phyloP scores from a whole-genome alignment of 2,329 filamentous ascomycete genomes.

The Volutella citrinella region DNA sequence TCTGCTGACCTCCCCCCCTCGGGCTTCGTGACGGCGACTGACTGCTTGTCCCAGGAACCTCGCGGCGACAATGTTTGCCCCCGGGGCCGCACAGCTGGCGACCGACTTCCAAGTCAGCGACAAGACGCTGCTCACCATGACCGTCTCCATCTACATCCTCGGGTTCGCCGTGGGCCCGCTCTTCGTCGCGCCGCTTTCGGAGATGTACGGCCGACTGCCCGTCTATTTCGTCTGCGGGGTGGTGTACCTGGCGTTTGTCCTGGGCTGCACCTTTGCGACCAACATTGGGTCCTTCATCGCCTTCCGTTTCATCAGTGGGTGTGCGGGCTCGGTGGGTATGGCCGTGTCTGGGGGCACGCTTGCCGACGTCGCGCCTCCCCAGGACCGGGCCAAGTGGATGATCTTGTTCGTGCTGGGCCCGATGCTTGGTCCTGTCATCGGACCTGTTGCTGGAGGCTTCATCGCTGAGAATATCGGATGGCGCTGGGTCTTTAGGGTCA shows the following conservation, averaged over 20 bases:
- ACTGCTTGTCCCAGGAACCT: conserved; percentile 13
- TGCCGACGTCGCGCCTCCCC: conserved; percentile 56
- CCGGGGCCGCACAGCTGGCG: conserved; percentile 50
- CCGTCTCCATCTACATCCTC: conserved; percentile 2
- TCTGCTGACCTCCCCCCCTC: no score
- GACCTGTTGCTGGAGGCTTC: conserved; percentile 38
- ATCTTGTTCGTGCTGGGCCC: conserved; percentile 60
- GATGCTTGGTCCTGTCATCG: conserved; percentile 49
- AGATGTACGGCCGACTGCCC: conserved; percentile 1
- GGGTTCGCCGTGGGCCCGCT: conserved; percentile 1
- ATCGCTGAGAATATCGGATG: conserved; percentile 43
- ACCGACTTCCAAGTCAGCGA: conserved; percentile 36
- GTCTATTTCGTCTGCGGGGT: no score
- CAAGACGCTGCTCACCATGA: conserved; percentile 1
- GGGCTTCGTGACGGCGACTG: no score
- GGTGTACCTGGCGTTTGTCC: no score
- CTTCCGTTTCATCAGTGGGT: conserved; percentile 56
- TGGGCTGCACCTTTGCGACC: conserved; percentile 42
- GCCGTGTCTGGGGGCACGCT: conserved; percentile 64
- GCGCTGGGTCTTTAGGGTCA: conserved; percentile 48
- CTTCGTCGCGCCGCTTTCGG: not conserved
- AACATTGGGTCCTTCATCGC: conserved; percentile 59
- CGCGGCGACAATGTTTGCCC: conserved; percentile 31
- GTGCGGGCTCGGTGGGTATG: conserved; percentile 58
- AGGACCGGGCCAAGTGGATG: conserved; percentile 60